Evolutionary conservation across 2,329 filamentous ascomycete species (phyloP), one percentile per base, ranked within the genome.

Genomic region (Claviceps digitariae): DNA sequence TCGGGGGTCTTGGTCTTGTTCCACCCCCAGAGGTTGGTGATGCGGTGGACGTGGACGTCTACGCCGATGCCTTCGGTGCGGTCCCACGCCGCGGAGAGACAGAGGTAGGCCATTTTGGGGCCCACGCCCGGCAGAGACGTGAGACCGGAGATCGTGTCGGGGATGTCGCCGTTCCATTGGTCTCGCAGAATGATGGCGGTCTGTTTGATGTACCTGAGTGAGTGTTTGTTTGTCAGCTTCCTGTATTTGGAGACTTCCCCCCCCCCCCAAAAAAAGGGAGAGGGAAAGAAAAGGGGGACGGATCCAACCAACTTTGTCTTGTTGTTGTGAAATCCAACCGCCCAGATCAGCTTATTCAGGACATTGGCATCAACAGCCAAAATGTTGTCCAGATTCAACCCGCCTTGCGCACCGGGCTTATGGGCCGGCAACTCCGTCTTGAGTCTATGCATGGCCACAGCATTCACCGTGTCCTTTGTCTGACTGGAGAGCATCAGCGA

Each of bases 11-110:
- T 83, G 2, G 86, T 91, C 66, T 80, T 81, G 66, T 94, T 81
- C 90, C 90, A 96, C 3, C 87, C 86, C 90, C 90, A 95, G 29
- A 95, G 74, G 69, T 95, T 95, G 51, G 89, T 91, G 68, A 96
- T 94, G 53, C 90, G 85, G 69, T 95, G 90, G 3, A 96, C 90
- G 68, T 96, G 90, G 5, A 95, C 90, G 66, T 96, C 90, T 49
- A 96, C 90, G 27, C 90, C 90, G 58, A 96, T 95, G 8, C 90
- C 90, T 63, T 81, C 74, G 52, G 78, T 79, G 36, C 73, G 71
- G 60, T 71, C 68, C 79, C 79, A 82, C 77, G 63, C 87, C 0
- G 85, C 85, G 48, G 83, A 85, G 72, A 95, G 80, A 65, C 86
- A 91, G 23, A 96, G 78, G 66, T 93, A 90, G 13, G 85, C 90